phyloP scores from a whole-genome alignment of 2,329 filamentous ascomycete genomes.

The Trichoderma brevicompactum region DNA sequence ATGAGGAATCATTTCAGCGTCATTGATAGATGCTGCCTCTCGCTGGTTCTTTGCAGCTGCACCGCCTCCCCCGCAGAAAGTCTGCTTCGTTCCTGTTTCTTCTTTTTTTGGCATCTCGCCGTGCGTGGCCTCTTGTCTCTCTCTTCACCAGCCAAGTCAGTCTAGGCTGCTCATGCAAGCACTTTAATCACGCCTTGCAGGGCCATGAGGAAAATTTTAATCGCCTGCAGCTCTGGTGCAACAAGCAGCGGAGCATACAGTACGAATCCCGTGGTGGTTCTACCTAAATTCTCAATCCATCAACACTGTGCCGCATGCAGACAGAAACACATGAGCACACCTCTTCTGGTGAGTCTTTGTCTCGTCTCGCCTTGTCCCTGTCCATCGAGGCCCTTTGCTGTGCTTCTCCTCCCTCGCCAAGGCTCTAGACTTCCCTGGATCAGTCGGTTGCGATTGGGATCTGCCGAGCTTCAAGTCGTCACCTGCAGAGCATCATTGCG shows the following conservation, averaged over 20 bases:
- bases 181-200: conserved; percentile 23
- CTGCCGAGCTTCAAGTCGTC: conserved; percentile 6
- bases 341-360: neutral
- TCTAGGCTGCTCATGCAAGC: conserved; percentile 10
- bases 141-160: conserved; percentile 5
- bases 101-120: neutral
- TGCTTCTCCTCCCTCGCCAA: conserved; percentile 14
- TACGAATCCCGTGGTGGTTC: neutral
- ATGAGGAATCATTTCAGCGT: too few relatives aligned
- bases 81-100: neutral
- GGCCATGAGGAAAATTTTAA: conserved; percentile 1
- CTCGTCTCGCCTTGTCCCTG: conserved; percentile 1
- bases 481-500: conserved; percentile 17
- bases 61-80: too few relatives aligned
- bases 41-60: neutral
- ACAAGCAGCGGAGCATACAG: conserved; percentile 23
- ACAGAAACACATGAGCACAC: conserved; percentile 1
- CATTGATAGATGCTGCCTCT: neutral
- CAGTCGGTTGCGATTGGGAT: neutral
- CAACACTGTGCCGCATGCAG: conserved; percentile 13
- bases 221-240: conserved; percentile 2
- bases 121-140: conserved; percentile 6
- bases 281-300: neutral
- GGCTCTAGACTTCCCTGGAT: conserved; percentile 7
- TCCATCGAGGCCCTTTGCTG: conserved; percentile 1